These are phyloP conservation scores for Kazachstania sp. DNA, from an alignment of 1,139 yeast species.

Conservation along the genomic window DNA sequence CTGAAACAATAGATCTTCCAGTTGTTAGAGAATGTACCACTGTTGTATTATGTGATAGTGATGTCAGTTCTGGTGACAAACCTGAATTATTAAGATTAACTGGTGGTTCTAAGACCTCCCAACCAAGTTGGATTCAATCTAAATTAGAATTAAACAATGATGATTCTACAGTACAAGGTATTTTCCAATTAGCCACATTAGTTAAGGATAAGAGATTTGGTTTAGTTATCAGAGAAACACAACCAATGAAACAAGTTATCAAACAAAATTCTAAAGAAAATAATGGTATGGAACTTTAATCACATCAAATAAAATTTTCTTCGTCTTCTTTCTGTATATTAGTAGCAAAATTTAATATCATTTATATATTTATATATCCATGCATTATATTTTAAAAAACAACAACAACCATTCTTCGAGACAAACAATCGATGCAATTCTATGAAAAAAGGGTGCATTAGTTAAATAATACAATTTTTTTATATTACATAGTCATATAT, in stretches of 20 bases:
- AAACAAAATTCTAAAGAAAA: conserved; percentile 3
- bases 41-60: conserved; percentile 46
- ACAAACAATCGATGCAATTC: no score
- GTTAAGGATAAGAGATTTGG: conserved; percentile 63
- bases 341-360: not conserved
- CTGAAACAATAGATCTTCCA: conserved; percentile 37
- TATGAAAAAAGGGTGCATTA: no score
- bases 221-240: conserved; percentile 51
- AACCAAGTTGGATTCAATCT: conserved; percentile 86
- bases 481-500: not conserved
- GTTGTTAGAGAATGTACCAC: conserved; percentile 79
- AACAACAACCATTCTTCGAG: not conserved
- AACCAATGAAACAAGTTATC: conserved; percentile 37
- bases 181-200: conserved; percentile 48
- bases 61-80: conserved; percentile 36
- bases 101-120: conserved; percentile 60
- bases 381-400: not conserved
- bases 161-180: conserved; percentile 37
- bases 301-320: not conserved
- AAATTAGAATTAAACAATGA: conserved; percentile 45
- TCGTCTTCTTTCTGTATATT: not conserved
- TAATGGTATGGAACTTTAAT: conserved; percentile 14
- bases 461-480: not conserved
- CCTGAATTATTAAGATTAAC: conserved; percentile 67
- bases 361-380: not conserved